Evolutionary conservation across 441 rosid species (phyloP), one percentile per base, ranked within the genome.

Genomic region (Flueggea neowawraea): DNA sequence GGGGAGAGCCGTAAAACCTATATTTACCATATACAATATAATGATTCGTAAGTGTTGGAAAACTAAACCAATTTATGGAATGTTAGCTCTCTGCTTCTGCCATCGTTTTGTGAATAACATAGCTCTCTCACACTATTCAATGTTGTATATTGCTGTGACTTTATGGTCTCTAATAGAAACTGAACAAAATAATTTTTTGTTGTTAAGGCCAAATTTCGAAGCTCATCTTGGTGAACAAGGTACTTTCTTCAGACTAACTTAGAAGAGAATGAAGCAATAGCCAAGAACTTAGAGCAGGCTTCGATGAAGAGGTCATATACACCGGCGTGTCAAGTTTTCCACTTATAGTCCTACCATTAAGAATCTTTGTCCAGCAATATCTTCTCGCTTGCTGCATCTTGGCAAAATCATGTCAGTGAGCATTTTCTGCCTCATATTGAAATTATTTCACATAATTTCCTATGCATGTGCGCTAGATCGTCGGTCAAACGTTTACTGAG

Each of bases 181-280:
- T 47, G 14, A 47, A 47, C 4, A 47, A 14, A 14, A n/a, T n/a
- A 47, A 47, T 47, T 10, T 47, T 15, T 6, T 14, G 28, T 0
- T 55, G 72, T 53, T 72, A 49, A 86, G 90, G 88, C 84, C 2
- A 87, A 84, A 68, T 65, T 77, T 69, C 74, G 88, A 71, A 84
- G 85, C 64, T 66, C 84, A 1, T 66, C 80, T 32, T 87, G 85
- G 88, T 80, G 88, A 86, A 36, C 63, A n/a, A 69, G 66, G 49
- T 84, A 49, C 71, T 80, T 84, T 68, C 51, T 71, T 56, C 90
- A 79, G 69, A 80, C 52, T 48, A 76, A 70, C 71, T 59, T 82
- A 56, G 88, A 84, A 64, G 85, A 77, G 74, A 77, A 82, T n/a
- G 88, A 79, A 66, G 71, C 57, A 5, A 80, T 78, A 1, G 11